Evolutionary conservation across 1,284 basidiomycete species (phyloP), one percentile per base, ranked within the genome.

Genomic region (Papiliotrema fonsecae): DNA sequence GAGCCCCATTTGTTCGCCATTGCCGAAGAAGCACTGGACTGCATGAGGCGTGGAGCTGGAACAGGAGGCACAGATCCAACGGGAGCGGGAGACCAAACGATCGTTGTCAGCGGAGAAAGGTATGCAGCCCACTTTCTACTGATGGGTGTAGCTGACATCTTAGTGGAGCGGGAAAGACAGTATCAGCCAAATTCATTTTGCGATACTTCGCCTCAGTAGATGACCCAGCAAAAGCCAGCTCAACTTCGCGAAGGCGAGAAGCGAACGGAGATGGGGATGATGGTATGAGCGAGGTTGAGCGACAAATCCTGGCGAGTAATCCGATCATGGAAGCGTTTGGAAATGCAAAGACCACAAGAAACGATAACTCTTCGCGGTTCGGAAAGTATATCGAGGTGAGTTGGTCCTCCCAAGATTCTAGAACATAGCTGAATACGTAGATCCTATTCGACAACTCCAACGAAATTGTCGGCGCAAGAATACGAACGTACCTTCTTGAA

Each of bases 141-240:
- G n/a, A n/a, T n/a, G n/a, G n/a, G n/a, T n/a, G n/a, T n/a, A 13
- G 9, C 21, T 10, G 19, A 45, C 2, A 35, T n/a, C 19, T n/a
- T 55, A 93, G 89, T 80, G 96, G 96, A 76, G 96, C 96, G 44
- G 96, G 96, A 50, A 99, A 99, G 79, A 99, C 96, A 0, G 96
- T 98, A 75, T 97, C 93, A 37, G 90, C 96, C 47, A 99, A 99
- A 78, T 96, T 93, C 77, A 98, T 98, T 72, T 93, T 99, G 84
- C 85, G 96, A 52, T 99, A 98, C 76, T 87, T 99, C 66, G 96
- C 96, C 13, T 97, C 94, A 0, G 91, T 98, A 42, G 93, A 97
- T 60, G 91, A 93, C 47, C 90, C 60, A 74, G 82, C 73, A 64
- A 85, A 85, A 75, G 37, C 49, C 4, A 47, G 50, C 18, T 51